phyloP scores from a whole-genome alignment of 805 yeast species.

The Candida tibetensis region DNA sequence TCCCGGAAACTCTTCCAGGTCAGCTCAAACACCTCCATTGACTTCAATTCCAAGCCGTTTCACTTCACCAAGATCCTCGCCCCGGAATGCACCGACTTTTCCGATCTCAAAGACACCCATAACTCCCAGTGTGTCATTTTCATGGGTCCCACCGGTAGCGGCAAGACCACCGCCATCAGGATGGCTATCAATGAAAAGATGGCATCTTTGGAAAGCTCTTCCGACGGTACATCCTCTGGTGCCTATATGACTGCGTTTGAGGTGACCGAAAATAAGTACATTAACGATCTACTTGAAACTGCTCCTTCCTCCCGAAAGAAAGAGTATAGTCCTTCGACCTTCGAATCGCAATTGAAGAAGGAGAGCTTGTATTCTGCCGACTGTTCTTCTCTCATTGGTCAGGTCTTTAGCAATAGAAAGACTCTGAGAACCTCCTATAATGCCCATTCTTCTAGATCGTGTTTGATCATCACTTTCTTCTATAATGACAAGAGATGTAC shows the following conservation, averaged over 20 bases:
- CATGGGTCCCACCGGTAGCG: slow-evolving; percentile 32
- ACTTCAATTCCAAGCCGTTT: slow-evolving; percentile 18
- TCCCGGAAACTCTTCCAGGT: slow-evolving; percentile 9
- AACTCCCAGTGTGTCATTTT: slow-evolving; percentile 16
- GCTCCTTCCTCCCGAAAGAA: slow-evolving; percentile 5
- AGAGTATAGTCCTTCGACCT: slow-evolving; percentile 8
- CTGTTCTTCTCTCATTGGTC: slow-evolving; percentile 5
- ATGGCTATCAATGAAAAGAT: slow-evolving; percentile 16
- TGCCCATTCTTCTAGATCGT: slow-evolving; percentile 22
- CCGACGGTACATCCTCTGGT: background rate
- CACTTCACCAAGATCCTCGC: slow-evolving; percentile 20
- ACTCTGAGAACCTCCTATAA: slow-evolving; percentile 20
- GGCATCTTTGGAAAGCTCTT: slow-evolving; percentile 5
- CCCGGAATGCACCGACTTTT: slow-evolving; percentile 6
- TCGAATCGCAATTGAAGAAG: slow-evolving; percentile 16
- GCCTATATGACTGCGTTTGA: slow-evolving; percentile 27
- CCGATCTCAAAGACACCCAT: slow-evolving; percentile 9
- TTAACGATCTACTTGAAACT: slow-evolving; percentile 25
- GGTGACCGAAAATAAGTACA: slow-evolving; percentile 22
- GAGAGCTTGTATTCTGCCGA: slow-evolving; percentile 4
- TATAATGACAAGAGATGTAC: slow-evolving; percentile 18
- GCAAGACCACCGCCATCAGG: slow-evolving; percentile 29
- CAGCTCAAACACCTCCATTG: slow-evolving; percentile 14
- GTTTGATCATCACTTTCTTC: slow-evolving; percentile 25
- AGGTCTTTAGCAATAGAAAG: slow-evolving; percentile 18